Evolutionary conservation across 331 rosid genomes (phyloP).

Genomic region (Malus hybrid): DNA sequence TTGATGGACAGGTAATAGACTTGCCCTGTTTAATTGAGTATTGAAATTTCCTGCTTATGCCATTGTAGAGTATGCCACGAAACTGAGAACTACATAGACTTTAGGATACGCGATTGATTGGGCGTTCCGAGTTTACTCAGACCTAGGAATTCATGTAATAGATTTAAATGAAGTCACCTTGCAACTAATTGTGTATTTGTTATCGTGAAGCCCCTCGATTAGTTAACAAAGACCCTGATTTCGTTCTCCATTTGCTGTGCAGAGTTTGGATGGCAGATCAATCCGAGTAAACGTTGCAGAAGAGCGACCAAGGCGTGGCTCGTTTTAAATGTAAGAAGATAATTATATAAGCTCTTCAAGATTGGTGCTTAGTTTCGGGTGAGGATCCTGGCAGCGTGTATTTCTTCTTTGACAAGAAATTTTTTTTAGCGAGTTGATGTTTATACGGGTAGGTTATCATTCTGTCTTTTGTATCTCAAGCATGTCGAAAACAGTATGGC

Average conservation of each 20-base stretch:
- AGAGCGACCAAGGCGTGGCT: constrained; percentile 28
- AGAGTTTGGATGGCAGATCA: constrained; percentile 37
- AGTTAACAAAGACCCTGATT: background rate
- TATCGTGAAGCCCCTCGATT: background rate
- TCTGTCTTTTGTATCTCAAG: background rate
- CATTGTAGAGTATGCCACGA: background rate
- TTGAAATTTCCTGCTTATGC: background rate
- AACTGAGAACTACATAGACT: background rate
- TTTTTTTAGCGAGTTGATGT: background rate
- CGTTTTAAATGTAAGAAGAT: constrained; percentile 5
- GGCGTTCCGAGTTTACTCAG: background rate
- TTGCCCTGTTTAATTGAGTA: background rate
- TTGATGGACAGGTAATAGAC: constrained; percentile 34
- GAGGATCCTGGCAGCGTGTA: background rate
- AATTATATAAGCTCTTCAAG: background rate
- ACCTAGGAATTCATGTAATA: too few relatives aligned
- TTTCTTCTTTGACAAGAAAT: background rate
- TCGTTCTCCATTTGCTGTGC: background rate
- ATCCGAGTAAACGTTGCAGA: constrained; percentile 36
- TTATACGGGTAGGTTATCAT: background rate
- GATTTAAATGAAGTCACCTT: background rate
- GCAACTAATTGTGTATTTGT: background rate
- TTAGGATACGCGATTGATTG: background rate
- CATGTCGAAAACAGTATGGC: background rate
- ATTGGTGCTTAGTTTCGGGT: background rate